Evolutionary conservation across 2,329 filamentous ascomycete genomes (phyloP).

Genomic region (Coniochaeta ligniaria): DNA sequence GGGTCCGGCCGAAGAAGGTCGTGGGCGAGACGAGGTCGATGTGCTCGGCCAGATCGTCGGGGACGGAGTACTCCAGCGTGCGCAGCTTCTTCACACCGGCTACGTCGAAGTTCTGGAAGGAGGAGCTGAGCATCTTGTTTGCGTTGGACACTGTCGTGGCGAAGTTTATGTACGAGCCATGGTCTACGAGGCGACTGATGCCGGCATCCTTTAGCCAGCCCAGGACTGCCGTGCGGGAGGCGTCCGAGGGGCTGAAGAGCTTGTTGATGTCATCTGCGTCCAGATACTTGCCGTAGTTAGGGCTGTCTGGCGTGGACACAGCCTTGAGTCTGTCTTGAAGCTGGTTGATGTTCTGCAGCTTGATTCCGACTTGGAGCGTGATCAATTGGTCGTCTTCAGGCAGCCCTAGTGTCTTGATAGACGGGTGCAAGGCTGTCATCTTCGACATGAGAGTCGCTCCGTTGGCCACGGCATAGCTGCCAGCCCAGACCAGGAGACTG

Average conservation of each 20-base stretch:
- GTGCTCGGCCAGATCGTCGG: conserved; percentile 24
- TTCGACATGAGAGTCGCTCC: conserved; percentile 11
- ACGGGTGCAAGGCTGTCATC: conserved; percentile 6
- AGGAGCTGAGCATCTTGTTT: conserved; percentile 31
- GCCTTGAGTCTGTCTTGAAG: conserved; percentile 16
- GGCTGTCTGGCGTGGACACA: conserved; percentile 17
- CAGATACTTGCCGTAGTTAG: conserved; percentile 18
- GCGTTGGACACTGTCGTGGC: conserved; percentile 24
- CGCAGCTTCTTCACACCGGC: conserved; percentile 26
- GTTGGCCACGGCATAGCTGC: neutral
- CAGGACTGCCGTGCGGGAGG: conserved; percentile 12
- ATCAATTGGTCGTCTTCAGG: conserved; percentile 9
- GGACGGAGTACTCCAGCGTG: conserved; percentile 18
- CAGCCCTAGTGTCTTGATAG: conserved; percentile 8
- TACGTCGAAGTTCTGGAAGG: conserved; percentile 32
- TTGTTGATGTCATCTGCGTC: conserved; percentile 14
- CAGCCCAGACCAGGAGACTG: neutral
- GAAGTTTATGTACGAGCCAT: conserved; percentile 22
- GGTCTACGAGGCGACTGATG: conserved; percentile 9
- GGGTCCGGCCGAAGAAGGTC: conserved; percentile 33
- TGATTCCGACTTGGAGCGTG: conserved; percentile 12
- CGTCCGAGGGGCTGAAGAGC: conserved; percentile 14
- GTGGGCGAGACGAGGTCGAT: conserved; percentile 39
- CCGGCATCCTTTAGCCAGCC: conserved; percentile 13
- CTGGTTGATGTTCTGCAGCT: conserved; percentile 15